Base-by-base conservation (phyloP, 768 basidiomycete species). In the Boletus huronensis region DNA sequence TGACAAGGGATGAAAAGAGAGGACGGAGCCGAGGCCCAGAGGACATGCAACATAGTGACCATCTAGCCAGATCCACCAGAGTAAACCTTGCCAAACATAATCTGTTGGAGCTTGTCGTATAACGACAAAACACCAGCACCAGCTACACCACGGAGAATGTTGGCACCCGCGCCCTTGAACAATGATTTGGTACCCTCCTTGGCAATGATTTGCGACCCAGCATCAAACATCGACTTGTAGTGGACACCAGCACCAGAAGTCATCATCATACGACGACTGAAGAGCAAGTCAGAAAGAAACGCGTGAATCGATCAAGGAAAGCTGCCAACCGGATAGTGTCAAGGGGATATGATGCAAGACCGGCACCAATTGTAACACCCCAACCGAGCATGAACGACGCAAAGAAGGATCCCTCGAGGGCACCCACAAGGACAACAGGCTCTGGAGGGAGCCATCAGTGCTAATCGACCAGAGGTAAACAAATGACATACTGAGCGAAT, bases 221-320 rank as follows among this genome's bases (percentile, higher is more conserved):
- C 95, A 69, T 98, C 95, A 74, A 96, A 88, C 94, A 98, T 98
- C 64, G 90, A 92, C 83, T 95, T 96, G 88, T 98, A 98, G 87
- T 98, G 94, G 58, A 88, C 85, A 67, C 83, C 83, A 67, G 85
- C 88, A 66, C 96, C 97, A 23, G 96, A 98, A 35, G 97, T 98
- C 96, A 98, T 98, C 97, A 99, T 99, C 97, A 99, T 99, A 66
- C 97, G 93, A 88, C 97, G 95, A 88, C 96, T 95, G 65, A 61
- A 70, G 13, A 67, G 21, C 66, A 64, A 57, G 49, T 54, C 49
- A 52, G 54, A 23, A 36, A 52, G 54, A 23, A 36, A 45, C n/a
- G 23, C 25, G 31, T 45, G 5, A 42, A 23, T 9, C 4, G 39
- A 40, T 29, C 23, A 31, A 19, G 2, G 11, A 14, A 39, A 6